Conservation (phyloP, 345 rosid genomes). For the Fremontodendron californicum region DNA sequence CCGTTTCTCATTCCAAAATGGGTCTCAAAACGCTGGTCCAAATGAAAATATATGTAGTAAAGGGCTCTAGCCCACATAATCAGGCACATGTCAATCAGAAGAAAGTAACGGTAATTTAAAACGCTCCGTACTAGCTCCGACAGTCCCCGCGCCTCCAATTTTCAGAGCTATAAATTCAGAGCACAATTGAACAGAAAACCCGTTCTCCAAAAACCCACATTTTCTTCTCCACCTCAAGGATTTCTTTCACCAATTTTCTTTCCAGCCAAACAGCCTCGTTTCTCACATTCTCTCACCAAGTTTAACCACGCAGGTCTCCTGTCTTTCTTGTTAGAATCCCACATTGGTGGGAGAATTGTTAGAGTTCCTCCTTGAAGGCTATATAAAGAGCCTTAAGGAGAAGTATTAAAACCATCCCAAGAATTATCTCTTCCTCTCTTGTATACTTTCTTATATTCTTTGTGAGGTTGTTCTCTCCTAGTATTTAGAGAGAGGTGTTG, state of each 20-base stretch:
- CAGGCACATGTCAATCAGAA: too few relatives aligned
- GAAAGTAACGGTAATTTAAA: not conserved
- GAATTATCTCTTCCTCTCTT: too few relatives aligned
- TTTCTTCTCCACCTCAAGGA: not conserved
- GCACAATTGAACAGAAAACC: not conserved
- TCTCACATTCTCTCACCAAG: not conserved
- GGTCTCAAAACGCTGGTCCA: too few relatives aligned
- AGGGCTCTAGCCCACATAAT: not conserved
- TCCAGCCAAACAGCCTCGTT: constrained; percentile 6
- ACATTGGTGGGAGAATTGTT: too few relatives aligned
- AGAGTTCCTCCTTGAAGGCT: too few relatives aligned
- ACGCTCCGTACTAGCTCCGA: not conserved
- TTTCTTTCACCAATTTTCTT: not conserved
- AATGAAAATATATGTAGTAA: too few relatives aligned
- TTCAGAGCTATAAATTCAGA: not conserved
- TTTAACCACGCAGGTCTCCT: not conserved
- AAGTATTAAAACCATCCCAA: too few relatives aligned
- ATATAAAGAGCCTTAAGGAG: too few relatives aligned
- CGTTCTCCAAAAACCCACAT: not conserved
- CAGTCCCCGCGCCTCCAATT: not conserved
- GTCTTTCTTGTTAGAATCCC: not conserved
- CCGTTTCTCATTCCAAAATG: too few relatives aligned
- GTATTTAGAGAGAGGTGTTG: too few relatives aligned
- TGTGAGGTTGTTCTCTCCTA: too few relatives aligned
- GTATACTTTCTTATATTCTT: too few relatives aligned